Base-by-base conservation (phyloP, 2,329 filamentous ascomycete species). In the Trichoderma simmonsii region DNA sequence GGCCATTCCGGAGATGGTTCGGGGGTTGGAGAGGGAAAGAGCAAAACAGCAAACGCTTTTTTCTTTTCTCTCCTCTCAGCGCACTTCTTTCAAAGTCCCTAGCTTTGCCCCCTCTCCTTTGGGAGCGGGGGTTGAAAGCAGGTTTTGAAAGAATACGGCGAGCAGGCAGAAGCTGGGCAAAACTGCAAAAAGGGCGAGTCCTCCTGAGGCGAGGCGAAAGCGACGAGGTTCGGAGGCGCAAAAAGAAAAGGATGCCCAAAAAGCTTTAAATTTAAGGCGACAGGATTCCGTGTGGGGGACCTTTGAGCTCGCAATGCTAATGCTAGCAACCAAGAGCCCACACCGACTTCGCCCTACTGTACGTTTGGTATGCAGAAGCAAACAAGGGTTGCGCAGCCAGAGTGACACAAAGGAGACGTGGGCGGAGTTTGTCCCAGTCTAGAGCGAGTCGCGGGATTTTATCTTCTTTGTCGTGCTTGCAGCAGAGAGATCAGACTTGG, bases 1-100 rank as follows among this genome's bases (percentile, higher is more conserved):
- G 67, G 74, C 72, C 74, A 75, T 75, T 64, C 70, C 71, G 71
- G n/a, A 26, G 26, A 43, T 72, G 32, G 7, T 54, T 57, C n/a
- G 56, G 30, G 36, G 56, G 57, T 34, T 61, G 26, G 24, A 54
- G 48, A 72, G 59, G 30, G n/a, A n/a, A 36, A 67, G 15, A 54
- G 62, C 28, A 21, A 72, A 34, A 26, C 34, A 28, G 24, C 12
- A 59, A 51, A 66, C 1, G 24, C 21, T n/a, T 15, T 6, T n/a
- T 36, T 24, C 56, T 54, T 32, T 61, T 72, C 26, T 32, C 54
- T 72, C 26, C 48, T 21, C 65, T 59, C 71, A 64, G 62, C 60
- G 60, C 60, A 63, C 68, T 61, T 71, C 62, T 70, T 67, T 68
- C 64, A 72, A 72, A 54, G 71, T 66, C 59, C 71, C 60, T 62